Evolutionary conservation across 2,329 filamentous ascomycete species (phyloP), one percentile per base, ranked within the genome.

Genomic region (Aspergillus puulaauensis): DNA sequence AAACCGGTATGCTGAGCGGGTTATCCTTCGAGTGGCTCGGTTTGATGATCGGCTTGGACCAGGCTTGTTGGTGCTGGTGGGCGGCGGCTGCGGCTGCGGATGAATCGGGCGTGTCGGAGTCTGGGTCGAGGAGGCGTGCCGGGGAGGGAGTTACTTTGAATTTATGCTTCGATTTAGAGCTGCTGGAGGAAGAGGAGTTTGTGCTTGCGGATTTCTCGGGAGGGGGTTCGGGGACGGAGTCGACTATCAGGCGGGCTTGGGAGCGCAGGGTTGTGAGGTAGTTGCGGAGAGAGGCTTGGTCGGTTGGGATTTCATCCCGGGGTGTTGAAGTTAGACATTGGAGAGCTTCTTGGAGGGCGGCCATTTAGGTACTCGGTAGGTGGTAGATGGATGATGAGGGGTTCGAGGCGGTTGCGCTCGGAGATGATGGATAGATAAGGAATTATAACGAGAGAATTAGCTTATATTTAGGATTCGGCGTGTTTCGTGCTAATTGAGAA

Each of bases 1-100:
- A 96, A 23, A 97, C 86, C 55, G 81, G 82, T 61, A 97, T 87
- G 0, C 83, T 86, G 8, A 91, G 79, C 0, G 91, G 90, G 68
- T 96, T 95, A 19, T 93, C 88, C 64, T 82, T 86, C 3, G 83
- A 75, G 43, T 82, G 85, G 55, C 91, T 75, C 49, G 73, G 59
- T 44, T 73, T 75, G 74, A 93, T 77, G 43, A 48, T 48, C 27
- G 91, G 89, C 73, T 96, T 96, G 44, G 85, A 84, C 92, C 93
- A 97, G 74, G 91, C 85, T 68, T 90, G 90, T 58, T 87, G 86
- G n/a, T 96, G 76, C 9, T 31, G 8, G 9, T 31, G 27, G 27
- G 27, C 9, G 19, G 82, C 77, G 27, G 78, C 79, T 33, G 86
- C 79, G n/a, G 84, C 75, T 8, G 81, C 74, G 3, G 27, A 11